Evolutionary conservation across 2,329 filamentous ascomycete species (phyloP), one percentile per base, ranked within the genome.

Genomic region (Venturia pyrina): DNA sequence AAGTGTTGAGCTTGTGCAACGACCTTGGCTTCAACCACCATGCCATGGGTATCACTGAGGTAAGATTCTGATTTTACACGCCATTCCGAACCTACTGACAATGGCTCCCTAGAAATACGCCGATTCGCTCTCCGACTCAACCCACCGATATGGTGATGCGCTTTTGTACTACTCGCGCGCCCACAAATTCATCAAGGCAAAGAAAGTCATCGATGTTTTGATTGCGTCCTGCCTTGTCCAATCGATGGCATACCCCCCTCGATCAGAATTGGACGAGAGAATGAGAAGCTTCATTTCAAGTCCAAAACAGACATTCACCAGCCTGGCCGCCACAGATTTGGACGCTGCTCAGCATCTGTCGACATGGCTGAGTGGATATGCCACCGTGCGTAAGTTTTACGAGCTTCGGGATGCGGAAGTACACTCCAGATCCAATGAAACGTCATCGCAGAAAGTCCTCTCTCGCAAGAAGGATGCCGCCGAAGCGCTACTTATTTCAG

Each of bases 151-250:
- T 70, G 93, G 93, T 65, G 87, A 93, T 69, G 90, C 91, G 0
- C 82, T 98, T 24, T 88, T 95, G 78, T 97, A 96, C 79, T 98
- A 95, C 74, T 89, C 93, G 32, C 85, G 96, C 15, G 90, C 92
- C 3, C 92, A 96, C 72, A 86, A 88, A 34, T 80, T 86, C 1
- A 81, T 84, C 69, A 96, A 93, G 76, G 88, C 97, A 64, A 90
- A 90, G 71, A 87, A 92, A 68, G 89, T 96, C 24, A 83, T 96
- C 56, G 90, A 96, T 73, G 84, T 95, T 3, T 85, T 98, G 64
- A 93, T 92, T 70, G 91, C 91, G 1, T 89, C 92, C 74, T 96
- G 89, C 59, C 83, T 98, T 19, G 84, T 96, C 56, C 90, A 96
- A 71, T 96, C 92, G 1, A 87, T 86, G 0, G 88, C 88, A 0